Conservation (phyloP, 1,139 yeast genomes). For the Blastobotrys apis region DNA sequence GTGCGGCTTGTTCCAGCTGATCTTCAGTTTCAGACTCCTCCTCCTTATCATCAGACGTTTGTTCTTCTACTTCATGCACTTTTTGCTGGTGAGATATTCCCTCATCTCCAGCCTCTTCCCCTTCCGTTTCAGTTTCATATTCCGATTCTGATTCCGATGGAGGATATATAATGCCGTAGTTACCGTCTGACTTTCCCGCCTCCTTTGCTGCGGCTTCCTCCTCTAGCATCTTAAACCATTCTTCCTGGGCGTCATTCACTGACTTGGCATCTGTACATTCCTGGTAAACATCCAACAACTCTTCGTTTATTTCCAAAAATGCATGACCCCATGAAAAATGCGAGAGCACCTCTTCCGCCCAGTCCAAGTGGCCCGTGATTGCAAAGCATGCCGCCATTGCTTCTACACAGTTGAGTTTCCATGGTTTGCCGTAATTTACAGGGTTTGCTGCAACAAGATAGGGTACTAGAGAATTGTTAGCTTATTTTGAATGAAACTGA, state of each 20-base stretch:
- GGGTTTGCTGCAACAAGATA: conserved; percentile 95
- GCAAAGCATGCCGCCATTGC: conserved; percentile 97
- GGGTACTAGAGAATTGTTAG: conserved; percentile 44
- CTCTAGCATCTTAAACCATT: conserved; percentile 67
- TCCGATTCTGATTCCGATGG: conserved; percentile 30
- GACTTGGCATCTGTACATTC: conserved; percentile 78
- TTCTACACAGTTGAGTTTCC: conserved; percentile 95
- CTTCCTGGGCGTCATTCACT: conserved; percentile 66
- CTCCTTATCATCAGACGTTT: not conserved
- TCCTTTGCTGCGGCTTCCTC: conserved; percentile 61
- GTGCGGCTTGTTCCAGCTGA: not conserved
- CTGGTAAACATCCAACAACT: conserved; percentile 68
- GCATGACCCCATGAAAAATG: conserved; percentile 93
- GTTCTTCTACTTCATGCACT: not conserved
- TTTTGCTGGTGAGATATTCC: not conserved
- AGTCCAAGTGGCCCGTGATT: conserved; percentile 83
- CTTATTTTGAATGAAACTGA: not conserved
- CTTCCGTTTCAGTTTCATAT: conserved; percentile 18
- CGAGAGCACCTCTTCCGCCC: conserved; percentile 74
- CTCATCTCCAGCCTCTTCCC: conserved; percentile 1
- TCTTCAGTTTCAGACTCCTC: not conserved
- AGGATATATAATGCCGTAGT: conserved; percentile 61
- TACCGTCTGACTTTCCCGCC: conserved; percentile 40
- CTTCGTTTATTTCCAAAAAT: conserved; percentile 77
- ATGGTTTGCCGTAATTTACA: conserved; percentile 94